phyloP scores from a whole-genome alignment of 441 rosid genomes.

The Erodium chrysanthum region DNA sequence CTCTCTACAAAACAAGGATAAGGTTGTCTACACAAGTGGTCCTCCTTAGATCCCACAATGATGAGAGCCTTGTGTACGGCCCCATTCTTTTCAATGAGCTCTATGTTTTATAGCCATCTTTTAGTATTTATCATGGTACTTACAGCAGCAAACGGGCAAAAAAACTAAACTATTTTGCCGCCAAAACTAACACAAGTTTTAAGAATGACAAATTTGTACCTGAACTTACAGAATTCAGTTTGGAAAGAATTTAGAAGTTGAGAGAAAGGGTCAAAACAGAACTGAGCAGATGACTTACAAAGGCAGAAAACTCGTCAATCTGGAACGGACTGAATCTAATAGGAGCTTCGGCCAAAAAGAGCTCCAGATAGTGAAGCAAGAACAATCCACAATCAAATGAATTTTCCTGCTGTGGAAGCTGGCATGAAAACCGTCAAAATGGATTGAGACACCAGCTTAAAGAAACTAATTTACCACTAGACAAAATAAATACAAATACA shows the following conservation, averaged over 20 bases:
- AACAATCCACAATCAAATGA: constrained; percentile 79
- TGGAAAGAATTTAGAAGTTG: not conserved
- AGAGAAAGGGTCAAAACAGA: not conserved
- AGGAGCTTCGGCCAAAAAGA: constrained; percentile 55
- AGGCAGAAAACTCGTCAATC: constrained; percentile 32
- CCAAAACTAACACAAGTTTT: not conserved
- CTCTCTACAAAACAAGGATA: not conserved
- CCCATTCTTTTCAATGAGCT: not conserved
- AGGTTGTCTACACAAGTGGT: not conserved
- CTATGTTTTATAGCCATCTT: not conserved
- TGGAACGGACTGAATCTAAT: constrained; percentile 41
- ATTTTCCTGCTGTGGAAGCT: constrained; percentile 82
- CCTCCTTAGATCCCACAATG: not conserved
- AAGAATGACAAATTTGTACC: not conserved
- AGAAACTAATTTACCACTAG: not conserved
- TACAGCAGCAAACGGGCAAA: not conserved
- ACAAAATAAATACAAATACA: not conserved
- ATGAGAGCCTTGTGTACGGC: not conserved
- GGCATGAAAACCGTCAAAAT: constrained; percentile 23
- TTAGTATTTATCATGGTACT: not conserved
- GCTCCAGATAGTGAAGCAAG: constrained; percentile 69
- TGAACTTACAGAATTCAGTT: not conserved
- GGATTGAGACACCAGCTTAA: not conserved
- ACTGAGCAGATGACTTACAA: constrained; percentile 35
- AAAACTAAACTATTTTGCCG: not conserved